Percentiles rank a stretch among this genome's conserved stretches.
Evolutionary conservation across 139 green algal genomes (phyloP).

Genomic region (Chlamydomonas sp.): DNA sequence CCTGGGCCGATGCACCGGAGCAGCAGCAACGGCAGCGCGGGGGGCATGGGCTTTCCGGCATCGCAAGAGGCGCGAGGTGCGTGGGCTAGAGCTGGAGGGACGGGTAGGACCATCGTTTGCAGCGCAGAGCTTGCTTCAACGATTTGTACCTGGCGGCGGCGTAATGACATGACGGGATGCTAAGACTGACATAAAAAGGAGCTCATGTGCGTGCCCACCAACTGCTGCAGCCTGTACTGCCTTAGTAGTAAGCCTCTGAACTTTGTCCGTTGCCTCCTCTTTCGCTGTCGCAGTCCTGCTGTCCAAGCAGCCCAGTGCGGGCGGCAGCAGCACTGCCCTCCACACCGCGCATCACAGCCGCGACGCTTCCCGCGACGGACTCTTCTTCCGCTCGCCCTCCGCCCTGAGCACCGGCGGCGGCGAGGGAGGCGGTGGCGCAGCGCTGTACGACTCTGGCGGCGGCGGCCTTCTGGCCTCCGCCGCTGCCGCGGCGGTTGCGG

Average conservation of each 20-base stretch:
- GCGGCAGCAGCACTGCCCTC: background rate
- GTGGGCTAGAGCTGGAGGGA: background rate
- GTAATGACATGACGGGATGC: too few species aligned
- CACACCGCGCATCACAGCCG: constrained; percentile 10
- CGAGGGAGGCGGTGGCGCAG: background rate
- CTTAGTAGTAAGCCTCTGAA: background rate
- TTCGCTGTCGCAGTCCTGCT: background rate
- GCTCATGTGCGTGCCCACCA: too few species aligned
- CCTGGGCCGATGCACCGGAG: background rate
- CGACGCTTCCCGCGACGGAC: constrained; percentile 10
- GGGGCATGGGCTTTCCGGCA: background rate
- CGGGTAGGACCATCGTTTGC: too few species aligned
- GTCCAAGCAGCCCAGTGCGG: constrained; percentile 22
- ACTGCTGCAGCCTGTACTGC: background rate
- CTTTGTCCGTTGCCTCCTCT: background rate
- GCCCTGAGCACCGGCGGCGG: background rate
- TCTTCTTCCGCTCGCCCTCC: constrained; percentile 4
- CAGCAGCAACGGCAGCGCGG: background rate
- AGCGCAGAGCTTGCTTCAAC: too few species aligned
- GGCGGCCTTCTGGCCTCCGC: background rate
- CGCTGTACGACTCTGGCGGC: background rate
- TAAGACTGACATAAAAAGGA: too few species aligned
- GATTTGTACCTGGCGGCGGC: too few species aligned
- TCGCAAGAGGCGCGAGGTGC: background rate
- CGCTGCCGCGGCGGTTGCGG: background rate